A percentile compares a stretch with the other conserved stretches of the same genome.
phyloP scores from a whole-genome alignment of 192 early-diverging fungal genomes.

The Coemansia sp. region DNA sequence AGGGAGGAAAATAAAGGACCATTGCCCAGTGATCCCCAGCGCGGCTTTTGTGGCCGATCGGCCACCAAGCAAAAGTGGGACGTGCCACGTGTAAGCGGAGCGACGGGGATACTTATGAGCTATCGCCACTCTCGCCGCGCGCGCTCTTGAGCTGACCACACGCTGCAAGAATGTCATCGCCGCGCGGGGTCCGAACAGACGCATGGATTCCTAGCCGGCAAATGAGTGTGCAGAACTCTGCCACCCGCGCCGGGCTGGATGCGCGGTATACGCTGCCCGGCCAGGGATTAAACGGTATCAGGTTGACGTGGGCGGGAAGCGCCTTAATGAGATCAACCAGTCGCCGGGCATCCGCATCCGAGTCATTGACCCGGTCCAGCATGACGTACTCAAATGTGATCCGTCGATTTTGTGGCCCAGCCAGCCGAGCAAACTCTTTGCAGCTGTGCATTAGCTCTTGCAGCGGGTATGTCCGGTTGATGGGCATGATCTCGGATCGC shows the following conservation, averaged over 20 bases:
- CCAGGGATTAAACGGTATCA: constrained; percentile 88
- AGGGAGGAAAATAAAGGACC: no score
- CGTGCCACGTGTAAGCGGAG: neutral
- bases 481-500: constrained; percentile 74
- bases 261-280: constrained; percentile 66
- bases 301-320: constrained; percentile 71
- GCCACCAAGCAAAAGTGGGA: neutral
- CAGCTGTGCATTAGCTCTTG: constrained; percentile 66
- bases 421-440: constrained; percentile 54
- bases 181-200: constrained; percentile 60
- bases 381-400: constrained; percentile 93
- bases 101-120: no score
- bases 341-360: constrained; percentile 60
- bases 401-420: constrained; percentile 56
- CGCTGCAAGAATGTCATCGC: constrained; percentile 76
- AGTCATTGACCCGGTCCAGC: constrained; percentile 83
- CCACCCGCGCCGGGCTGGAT: constrained; percentile 54
- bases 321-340: constrained; percentile 60
- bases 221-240: constrained; percentile 55
- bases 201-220: constrained; percentile 53
- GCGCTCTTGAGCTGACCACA: constrained; percentile 64
- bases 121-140: constrained; percentile 2
- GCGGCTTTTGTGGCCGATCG: neutral
- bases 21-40: no score
- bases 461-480: constrained; percentile 81